Percentiles rank a stretch among this genome's conserved stretches.
These are phyloP conservation scores for Dorcoceras hygrometricum DNA, from an alignment of 257 asterid genomes.

Conservation along the genomic window DNA sequence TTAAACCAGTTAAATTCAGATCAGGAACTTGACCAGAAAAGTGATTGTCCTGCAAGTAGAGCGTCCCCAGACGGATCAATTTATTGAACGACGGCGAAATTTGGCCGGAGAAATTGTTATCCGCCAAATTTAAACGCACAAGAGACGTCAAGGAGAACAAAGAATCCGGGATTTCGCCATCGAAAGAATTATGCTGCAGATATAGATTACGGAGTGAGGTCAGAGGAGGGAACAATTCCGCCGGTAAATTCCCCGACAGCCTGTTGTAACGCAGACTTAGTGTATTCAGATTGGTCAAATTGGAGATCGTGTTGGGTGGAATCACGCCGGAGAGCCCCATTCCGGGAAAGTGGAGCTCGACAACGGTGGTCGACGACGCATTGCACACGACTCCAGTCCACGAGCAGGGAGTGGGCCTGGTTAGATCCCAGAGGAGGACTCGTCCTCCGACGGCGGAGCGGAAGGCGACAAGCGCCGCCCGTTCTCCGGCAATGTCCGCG, in stretches of 20 bases:
- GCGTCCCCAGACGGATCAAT: slow-evolving; percentile 72
- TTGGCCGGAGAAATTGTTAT: slow-evolving; percentile 71
- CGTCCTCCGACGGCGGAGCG: slow-evolving; percentile 86
- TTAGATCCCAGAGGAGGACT: slow-evolving; percentile 61
- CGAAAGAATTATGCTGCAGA: slow-evolving; percentile 62
- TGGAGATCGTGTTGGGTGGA: slow-evolving; percentile 53
- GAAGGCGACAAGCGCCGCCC: slow-evolving; percentile 67
- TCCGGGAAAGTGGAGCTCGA: slow-evolving; percentile 80
- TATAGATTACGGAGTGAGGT: slow-evolving; percentile 54
- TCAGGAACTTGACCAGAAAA: slow-evolving; percentile 72
- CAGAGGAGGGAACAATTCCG: slow-evolving; percentile 55
- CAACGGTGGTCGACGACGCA: slow-evolving; percentile 48
- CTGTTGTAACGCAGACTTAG: slow-evolving; percentile 87
- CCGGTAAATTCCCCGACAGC: slow-evolving; percentile 59
- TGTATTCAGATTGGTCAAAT: slow-evolving; percentile 57
- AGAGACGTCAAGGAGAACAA: slow-evolving; percentile 51
- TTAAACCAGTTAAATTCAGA: slow-evolving; percentile 43
- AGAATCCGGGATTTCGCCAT: slow-evolving; percentile 59
- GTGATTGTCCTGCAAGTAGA: slow-evolving; percentile 57
- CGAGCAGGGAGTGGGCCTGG: slow-evolving; percentile 58
- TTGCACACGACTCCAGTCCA: slow-evolving; percentile 79
- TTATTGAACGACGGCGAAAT: slow-evolving; percentile 55
- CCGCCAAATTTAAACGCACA: slow-evolving; percentile 60
- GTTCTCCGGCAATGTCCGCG: slow-evolving; percentile 68
- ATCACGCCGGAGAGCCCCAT: slow-evolving; percentile 72